phyloP scores from a whole-genome alignment of 2,329 filamentous ascomycete species.

The Claviceps sp. region DNA sequence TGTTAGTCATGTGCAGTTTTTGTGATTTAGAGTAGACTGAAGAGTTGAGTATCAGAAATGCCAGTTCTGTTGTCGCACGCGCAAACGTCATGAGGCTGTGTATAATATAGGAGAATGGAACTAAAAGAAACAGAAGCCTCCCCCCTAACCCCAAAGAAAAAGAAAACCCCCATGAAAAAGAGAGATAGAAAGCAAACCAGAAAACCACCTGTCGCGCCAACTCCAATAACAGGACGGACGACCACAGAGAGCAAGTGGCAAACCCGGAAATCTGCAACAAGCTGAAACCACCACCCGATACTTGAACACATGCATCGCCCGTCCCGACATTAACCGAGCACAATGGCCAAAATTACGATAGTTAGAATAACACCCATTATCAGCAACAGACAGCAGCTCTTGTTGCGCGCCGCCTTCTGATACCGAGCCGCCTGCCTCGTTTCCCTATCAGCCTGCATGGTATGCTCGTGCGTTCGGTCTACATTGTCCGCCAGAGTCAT shows the following conservation, averaged over 20 bases:
- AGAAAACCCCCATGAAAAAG: not conserved
- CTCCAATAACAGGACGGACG: not conserved
- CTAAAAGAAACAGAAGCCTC: not conserved
- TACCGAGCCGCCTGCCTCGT: conserved; percentile 76
- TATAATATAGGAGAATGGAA: not conserved
- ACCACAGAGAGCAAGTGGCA: not conserved
- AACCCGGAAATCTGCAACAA: not conserved
- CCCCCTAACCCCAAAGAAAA: not conserved
- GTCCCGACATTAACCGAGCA: conserved; percentile 45
- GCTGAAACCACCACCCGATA: not conserved
- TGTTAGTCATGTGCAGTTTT: no score
- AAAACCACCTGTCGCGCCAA: conserved; percentile 5
- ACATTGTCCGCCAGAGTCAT: conserved; percentile 84
- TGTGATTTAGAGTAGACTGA: not conserved
- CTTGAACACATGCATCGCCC: not conserved
- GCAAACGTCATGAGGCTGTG: conserved; percentile 4
- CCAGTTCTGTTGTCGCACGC: conserved; percentile 6
- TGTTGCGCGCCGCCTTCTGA: conserved; percentile 90
- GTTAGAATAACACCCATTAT: conserved; percentile 81
- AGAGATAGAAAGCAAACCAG: not conserved
- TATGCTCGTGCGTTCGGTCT: conserved; percentile 67
- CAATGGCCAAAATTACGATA: conserved; percentile 77
- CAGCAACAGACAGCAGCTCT: conserved; percentile 81
- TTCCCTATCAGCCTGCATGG: conserved; percentile 73
- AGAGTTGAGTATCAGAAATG: conserved; percentile 6